phyloP scores from a whole-genome alignment of 768 basidiomycete species.

The Tephrocybe rancida region DNA sequence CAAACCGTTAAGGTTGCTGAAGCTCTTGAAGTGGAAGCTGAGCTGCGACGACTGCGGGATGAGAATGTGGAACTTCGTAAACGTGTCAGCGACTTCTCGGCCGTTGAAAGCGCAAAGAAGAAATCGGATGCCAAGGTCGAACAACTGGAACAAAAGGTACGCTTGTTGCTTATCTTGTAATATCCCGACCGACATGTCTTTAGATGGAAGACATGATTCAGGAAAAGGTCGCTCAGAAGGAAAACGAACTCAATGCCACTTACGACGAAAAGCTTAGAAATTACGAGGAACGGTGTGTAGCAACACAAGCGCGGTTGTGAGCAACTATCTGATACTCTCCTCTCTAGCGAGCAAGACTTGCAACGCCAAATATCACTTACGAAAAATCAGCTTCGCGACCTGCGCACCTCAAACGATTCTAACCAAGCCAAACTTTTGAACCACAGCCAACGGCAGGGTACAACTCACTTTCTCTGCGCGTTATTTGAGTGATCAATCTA shows the following conservation, averaged over 20 bases:
- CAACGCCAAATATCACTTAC: conserved; percentile 89
- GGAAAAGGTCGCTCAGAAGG: conserved; percentile 89
- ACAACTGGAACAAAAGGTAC: conserved; percentile 81
- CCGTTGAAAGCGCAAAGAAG: conserved; percentile 71
- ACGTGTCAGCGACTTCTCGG: conserved; percentile 63
- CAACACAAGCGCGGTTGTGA: not conserved
- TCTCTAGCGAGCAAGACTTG: conserved; percentile 83
- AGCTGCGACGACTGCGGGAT: conserved; percentile 70
- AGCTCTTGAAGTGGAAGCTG: conserved; percentile 72
- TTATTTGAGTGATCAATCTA: not conserved
- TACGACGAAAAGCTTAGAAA: conserved; percentile 96
- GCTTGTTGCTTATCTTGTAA: conserved; percentile 9
- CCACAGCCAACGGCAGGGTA: conserved; percentile 89
- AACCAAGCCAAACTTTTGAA: conserved; percentile 92
- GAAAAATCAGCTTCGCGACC: conserved; percentile 86
- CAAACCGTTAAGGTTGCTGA: conserved; percentile 92
- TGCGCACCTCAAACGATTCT: conserved; percentile 89
- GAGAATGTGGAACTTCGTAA: conserved; percentile 85
- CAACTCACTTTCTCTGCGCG: not conserved
- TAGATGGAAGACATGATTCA: conserved; percentile 95
- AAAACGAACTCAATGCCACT: conserved; percentile 95
- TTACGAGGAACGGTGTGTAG: conserved; percentile 87
- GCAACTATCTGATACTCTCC: conserved; percentile 3
- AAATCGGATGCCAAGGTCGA: conserved; percentile 75
- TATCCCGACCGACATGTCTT: conserved; percentile 4